Evolutionary conservation across 1,284 basidiomycete genomes (phyloP).

Genomic region (Trichosporon inkin): DNA sequence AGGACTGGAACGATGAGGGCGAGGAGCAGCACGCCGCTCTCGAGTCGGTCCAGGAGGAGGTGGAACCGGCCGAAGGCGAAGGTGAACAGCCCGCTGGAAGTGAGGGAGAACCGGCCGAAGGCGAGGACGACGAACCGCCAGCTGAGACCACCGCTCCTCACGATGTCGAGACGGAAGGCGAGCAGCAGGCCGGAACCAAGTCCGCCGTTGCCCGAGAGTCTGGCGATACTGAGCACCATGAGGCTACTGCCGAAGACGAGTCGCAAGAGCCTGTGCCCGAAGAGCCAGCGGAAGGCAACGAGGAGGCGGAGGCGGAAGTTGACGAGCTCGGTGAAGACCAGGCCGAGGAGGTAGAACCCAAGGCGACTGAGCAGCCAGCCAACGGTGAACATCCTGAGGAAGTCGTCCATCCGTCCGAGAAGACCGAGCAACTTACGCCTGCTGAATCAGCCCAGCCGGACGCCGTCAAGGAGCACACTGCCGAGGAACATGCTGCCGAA

Average conservation of each 20-base stretch:
- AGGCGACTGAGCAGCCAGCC: neutral
- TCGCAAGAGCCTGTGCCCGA: neutral
- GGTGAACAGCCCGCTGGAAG: neutral
- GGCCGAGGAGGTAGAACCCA: neutral
- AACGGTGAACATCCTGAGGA: neutral
- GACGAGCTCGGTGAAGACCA: neutral
- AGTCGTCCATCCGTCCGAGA: neutral
- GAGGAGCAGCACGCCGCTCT: neutral
- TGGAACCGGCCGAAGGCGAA: neutral
- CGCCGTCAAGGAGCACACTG: neutral
- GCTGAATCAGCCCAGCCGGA: neutral
- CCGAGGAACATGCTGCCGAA: neutral
- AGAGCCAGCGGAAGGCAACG: neutral
- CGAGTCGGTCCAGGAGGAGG: neutral
- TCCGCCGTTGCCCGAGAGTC: neutral
- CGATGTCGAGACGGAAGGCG: neutral
- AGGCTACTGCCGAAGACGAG: neutral
- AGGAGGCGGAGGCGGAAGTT: neutral
- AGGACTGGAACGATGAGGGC: conserved; percentile 10
- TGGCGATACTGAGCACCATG: neutral
- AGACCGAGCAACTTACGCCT: neutral
- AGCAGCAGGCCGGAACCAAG: too few relatives aligned
- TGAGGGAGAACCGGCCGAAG: neutral
- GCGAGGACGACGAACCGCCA: neutral
- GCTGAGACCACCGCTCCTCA: too few relatives aligned